phyloP scores from a whole-genome alignment of 257 asterid species.

The Fraxinus cuspidata region DNA sequence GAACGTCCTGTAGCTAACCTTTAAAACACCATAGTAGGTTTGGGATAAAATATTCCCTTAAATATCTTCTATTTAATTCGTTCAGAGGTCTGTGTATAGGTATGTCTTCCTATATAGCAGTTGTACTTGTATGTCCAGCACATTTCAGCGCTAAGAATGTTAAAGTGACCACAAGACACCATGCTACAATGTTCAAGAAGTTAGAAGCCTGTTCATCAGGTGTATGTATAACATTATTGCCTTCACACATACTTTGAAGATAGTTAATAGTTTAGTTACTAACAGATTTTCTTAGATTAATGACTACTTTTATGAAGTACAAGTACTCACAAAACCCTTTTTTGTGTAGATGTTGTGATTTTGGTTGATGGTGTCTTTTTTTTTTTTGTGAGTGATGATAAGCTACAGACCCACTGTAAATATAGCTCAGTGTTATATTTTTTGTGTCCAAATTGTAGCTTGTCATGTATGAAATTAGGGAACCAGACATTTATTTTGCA shows the following conservation, averaged over 20 bases:
- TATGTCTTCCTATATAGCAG: conserved; percentile 16
- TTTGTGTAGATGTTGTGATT: not conserved
- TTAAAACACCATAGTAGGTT: not conserved
- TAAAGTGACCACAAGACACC: not conserved
- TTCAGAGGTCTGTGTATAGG: not conserved
- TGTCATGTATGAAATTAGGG: not conserved
- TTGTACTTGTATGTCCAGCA: not conserved
- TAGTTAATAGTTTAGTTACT: not conserved
- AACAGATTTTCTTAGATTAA: not conserved
- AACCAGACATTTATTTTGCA: not conserved
- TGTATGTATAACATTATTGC: conserved; percentile 11
- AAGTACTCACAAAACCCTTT: not conserved
- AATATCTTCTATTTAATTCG: not conserved
- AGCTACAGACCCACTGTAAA: not conserved
- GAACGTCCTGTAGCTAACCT: not conserved
- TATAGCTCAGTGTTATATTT: not conserved
- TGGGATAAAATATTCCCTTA: not conserved
- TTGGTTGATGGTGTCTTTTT: not conserved
- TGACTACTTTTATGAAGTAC: not conserved
- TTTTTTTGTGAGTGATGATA: not conserved
- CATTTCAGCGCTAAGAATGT: conserved; percentile 6
- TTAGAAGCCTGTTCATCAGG: conserved; percentile 15
- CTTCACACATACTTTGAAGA: conserved; percentile 9
- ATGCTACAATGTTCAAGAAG: not conserved
- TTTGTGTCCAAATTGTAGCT: not conserved